Base-by-base conservation (phyloP, 192 early-diverging fungal genomes). In the Paraglomus brasilianum region DNA sequence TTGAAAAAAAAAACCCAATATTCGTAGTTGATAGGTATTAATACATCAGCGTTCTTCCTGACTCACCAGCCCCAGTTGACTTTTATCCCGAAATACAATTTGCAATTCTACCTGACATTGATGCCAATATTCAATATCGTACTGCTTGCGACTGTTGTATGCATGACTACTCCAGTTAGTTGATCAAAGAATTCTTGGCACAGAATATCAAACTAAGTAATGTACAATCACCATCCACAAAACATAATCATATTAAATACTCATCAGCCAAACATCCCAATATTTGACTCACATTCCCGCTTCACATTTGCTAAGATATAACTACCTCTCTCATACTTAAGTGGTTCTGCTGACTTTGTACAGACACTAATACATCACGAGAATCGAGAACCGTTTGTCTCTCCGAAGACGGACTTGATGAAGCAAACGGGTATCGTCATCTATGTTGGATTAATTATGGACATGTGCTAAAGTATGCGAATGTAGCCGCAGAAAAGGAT, bases 41-140 rank as follows among this genome's bases (percentile, higher is more conserved):
- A 30, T 3, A 30, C 30, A 3, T 30, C 1, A 30, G 3, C 30
- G 3, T 30, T 3, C 1, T 30, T 30, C 30, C 30, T 30, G 30
- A 30, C 30, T 30, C 30, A 3, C 3, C 30, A 30, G n/a, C n/a
- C n/a, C n/a, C n/a, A n/a, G n/a, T n/a, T n/a, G n/a, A n/a, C n/a
- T n/a, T n/a, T n/a, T n/a, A 1, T 3, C 30, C 30, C 30, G 30
- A 30, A 30, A 30, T 30, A 30, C 30, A 30, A 19, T n/a, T n/a
- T 15, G 49, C 19, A 19, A 50, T 30, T 3, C 30, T 30, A 80
- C 82, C 87, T 43, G 90, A 90, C 51, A 86, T 89, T 1, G 92
- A 89, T 14, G 86, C 81, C 8, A 93, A 70, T n/a, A n/a, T n/a
- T n/a, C n/a, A n/a, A n/a, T 11, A 93, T 91, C 17, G 92, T 90